Percentiles rank a stretch among this genome's conserved stretches.
These are phyloP conservation scores for Lipomyces orientalis DNA, from an alignment of 805 yeast species.

Conservation along the genomic window DNA sequence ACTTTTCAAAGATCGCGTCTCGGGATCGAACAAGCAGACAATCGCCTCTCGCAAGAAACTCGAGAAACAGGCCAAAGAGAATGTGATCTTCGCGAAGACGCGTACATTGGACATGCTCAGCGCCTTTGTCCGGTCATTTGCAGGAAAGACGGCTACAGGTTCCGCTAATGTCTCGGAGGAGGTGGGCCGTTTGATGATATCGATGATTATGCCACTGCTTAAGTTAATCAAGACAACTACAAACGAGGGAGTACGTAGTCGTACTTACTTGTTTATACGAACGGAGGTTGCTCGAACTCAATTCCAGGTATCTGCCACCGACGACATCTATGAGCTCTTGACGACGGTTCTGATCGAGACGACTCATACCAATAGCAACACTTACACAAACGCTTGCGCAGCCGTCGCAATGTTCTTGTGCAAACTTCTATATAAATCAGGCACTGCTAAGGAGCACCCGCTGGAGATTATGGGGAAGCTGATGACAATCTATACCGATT, in stretches of 20 bases:
- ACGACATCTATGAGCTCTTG: background rate
- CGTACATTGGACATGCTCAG: conserved; percentile 12
- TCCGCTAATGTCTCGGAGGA: background rate
- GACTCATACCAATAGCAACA: conserved; percentile 20
- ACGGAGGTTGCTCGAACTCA: background rate
- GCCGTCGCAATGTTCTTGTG: conserved; percentile 3
- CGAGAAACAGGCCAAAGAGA: conserved; percentile 14
- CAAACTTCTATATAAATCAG: background rate
- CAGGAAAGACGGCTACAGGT: conserved; percentile 2
- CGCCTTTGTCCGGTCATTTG: conserved; percentile 2
- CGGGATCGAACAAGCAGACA: conserved; percentile 13
- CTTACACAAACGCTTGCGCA: conserved; percentile 7
- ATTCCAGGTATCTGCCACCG: background rate
- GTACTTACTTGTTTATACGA: background rate
- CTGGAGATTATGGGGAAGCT: conserved; percentile 6
- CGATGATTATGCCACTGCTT: conserved; percentile 16
- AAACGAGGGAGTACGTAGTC: background rate
- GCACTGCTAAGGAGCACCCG: background rate
- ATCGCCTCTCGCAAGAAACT: conserved; percentile 18
- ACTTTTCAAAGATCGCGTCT: conserved; percentile 27
- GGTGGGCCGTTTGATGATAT: background rate
- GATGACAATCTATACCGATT: conserved; percentile 9
- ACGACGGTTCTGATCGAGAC: conserved; percentile 1
- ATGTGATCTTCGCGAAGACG: conserved; percentile 11
- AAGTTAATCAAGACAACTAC: conserved; percentile 7